phyloP scores from a whole-genome alignment of 352 stramenopile genomes.

The Nannochloropsis limnetica region DNA sequence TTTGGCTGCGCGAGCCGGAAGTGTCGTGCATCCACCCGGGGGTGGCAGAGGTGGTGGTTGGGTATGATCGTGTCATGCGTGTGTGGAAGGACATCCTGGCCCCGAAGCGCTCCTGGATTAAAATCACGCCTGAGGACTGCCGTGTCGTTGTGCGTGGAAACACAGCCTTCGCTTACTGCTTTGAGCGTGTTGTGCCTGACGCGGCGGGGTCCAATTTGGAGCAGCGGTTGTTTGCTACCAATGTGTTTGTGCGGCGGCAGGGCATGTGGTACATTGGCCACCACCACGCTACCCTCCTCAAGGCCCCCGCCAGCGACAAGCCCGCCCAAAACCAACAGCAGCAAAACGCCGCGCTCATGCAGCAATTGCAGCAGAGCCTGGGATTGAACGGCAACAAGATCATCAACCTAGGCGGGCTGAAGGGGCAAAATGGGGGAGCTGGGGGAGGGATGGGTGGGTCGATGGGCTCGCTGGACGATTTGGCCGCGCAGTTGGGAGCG shows the following conservation, averaged over 20 bases:
- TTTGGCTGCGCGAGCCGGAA: constrained; percentile 1
- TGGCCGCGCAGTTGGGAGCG: constrained; percentile 4
- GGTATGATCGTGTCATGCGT: constrained; percentile 13
- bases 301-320: constrained; percentile 22
- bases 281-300: constrained; percentile 3
- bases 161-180: constrained; percentile 12
- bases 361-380: constrained; percentile 7
- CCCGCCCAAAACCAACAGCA: constrained; percentile 31
- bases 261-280: constrained; percentile 26
- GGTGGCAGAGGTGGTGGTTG: constrained; percentile 20
- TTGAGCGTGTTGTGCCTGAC: constrained; percentile 11
- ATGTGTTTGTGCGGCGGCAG: constrained; percentile 31
- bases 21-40: constrained; percentile 15
- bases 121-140: constrained; percentile 23
- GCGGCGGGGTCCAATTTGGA: constrained; percentile 8
- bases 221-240: constrained; percentile 13
- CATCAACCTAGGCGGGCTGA: background rate
- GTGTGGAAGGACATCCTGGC: constrained; percentile 34
- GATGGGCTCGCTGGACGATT: constrained; percentile 24
- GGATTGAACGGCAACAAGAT: constrained; percentile 23
- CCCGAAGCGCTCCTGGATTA: background rate
- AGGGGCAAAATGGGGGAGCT: background rate
- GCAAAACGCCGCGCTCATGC: constrained; percentile 23
- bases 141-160: background rate
- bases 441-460: background rate